These are phyloP conservation scores for Wickerhamomyces sp. DNA, from an alignment of 1,139 yeast genomes.

Conservation along the genomic window DNA sequence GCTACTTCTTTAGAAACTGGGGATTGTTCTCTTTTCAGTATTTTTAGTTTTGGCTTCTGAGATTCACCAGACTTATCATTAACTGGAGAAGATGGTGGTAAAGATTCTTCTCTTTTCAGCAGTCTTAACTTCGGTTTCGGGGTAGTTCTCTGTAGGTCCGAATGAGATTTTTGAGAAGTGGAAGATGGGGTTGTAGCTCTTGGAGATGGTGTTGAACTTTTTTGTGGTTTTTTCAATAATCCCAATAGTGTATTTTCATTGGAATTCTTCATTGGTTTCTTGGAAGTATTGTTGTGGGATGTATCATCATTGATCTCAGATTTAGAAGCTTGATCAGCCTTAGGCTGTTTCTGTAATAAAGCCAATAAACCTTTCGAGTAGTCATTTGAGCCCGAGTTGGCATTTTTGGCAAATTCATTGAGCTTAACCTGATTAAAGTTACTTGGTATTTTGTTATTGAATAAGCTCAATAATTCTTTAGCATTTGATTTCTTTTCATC, in stretches of 20 bases:
- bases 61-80: neutral
- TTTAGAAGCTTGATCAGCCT: conserved; percentile 2
- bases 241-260: conserved; percentile 9
- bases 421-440: neutral
- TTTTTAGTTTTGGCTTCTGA: neutral
- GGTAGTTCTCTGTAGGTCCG: neutral
- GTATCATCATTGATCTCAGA: neutral
- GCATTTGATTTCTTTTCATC: conserved; percentile 34
- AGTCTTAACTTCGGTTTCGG: conserved; percentile 18
- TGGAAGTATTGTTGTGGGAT: conserved; percentile 10
- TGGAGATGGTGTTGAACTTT: neutral
- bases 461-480: conserved; percentile 36
- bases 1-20: neutral
- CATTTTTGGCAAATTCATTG: conserved; percentile 6
- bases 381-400: conserved; percentile 11
- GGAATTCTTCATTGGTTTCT: conserved; percentile 15
- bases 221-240: conserved; percentile 4
- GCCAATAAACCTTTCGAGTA: conserved; percentile 16
- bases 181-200: neutral
- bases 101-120: conserved; percentile 15
- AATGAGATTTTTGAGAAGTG: neutral
- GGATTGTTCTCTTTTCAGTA: neutral
- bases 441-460: conserved; percentile 25
- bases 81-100: neutral
- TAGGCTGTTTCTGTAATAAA: conserved; percentile 16